These are phyloP conservation scores for Sporothrix sp. DNA, from an alignment of 2,329 filamentous ascomycete species.

Conservation along the genomic window DNA sequence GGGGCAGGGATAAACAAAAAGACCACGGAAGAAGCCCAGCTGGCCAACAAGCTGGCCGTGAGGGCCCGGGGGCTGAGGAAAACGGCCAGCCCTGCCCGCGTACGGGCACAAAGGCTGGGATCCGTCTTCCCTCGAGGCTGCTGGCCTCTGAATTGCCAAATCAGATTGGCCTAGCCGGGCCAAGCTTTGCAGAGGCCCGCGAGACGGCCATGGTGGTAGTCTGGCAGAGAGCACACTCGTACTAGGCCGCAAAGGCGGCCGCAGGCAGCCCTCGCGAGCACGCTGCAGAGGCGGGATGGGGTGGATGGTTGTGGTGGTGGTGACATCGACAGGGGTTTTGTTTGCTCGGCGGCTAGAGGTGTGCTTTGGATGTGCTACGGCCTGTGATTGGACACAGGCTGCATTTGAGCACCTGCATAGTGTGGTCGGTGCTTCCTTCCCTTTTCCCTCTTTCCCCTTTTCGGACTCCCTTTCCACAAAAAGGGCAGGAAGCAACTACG, in stretches of 20 bases:
- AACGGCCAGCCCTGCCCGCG: no score
- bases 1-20: no score
- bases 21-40: no score
- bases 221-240: not conserved
- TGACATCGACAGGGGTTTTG: not conserved
- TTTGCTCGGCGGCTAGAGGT: conserved; percentile 9
- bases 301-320: not conserved
- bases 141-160: not conserved
- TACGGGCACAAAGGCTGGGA: no score
- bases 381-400: conserved; percentile 5
- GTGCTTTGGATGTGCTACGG: conserved; percentile 2
- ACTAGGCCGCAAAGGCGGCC: conserved; percentile 1
- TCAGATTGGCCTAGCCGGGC: not conserved
- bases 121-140: no score
- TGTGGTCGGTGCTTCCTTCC: conserved; percentile 3
- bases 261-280: no score
- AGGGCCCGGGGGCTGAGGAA: no score
- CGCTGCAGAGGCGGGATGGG: no score
- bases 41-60: no score
- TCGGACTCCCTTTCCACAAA: not conserved
- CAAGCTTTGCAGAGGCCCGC: conserved; percentile 1
- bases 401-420: conserved; percentile 3
- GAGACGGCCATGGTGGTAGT: conserved; percentile 1
- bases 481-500: no score
- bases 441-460: not conserved